Evolutionary conservation across 441 rosid species (phyloP), one percentile per base, ranked within the genome.

Genomic region (Omphalea diandra): DNA sequence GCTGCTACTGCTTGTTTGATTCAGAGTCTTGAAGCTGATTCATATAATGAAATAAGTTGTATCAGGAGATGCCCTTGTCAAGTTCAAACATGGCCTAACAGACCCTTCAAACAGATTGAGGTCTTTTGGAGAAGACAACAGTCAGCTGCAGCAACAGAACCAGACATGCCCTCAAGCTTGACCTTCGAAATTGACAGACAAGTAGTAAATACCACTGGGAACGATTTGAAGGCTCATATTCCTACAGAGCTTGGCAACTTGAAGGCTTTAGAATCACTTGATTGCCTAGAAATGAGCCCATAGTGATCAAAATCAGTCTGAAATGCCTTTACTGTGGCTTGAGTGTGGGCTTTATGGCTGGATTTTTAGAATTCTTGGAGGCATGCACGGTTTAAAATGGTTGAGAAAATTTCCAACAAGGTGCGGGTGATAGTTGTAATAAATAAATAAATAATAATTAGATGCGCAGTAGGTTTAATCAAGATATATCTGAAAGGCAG

Each of bases 241-340:
- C 79, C 81, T 1, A 15, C 8, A 2, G 31, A 38, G 9, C 60
- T 75, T 15, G 75, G 76, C 17, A 59, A 43, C 63, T 38, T 75
- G 60, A 24, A 29, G 5, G 0, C 10, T 0, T 14, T 76, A 26
- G 81, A 77, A 71, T 70, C 82, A 14, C 75, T 82, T 12, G 83
- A 80, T 56, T 75, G 69, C 77, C 81, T 0, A 26, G 9, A 1
- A 82, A 79, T 38, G 56, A 73, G 14, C 44, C 77, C 14, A 6
- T 7, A 11, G 44, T n/a, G 24, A 2, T 10, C 32, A 56, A 7
- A 27, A 55, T 29, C 24, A 18, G 43, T 11, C 20, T 11, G 56
- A 20, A 14, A 20, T 20, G 29, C 17, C 60, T 69, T 49, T 59
- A 33, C 3, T 15, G 10, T 14, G 58, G 73, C 22, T 22, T 14